Base-by-base conservation (phyloP, 2,329 filamentous ascomycete species). In the Dissoconium aciculare region DNA sequence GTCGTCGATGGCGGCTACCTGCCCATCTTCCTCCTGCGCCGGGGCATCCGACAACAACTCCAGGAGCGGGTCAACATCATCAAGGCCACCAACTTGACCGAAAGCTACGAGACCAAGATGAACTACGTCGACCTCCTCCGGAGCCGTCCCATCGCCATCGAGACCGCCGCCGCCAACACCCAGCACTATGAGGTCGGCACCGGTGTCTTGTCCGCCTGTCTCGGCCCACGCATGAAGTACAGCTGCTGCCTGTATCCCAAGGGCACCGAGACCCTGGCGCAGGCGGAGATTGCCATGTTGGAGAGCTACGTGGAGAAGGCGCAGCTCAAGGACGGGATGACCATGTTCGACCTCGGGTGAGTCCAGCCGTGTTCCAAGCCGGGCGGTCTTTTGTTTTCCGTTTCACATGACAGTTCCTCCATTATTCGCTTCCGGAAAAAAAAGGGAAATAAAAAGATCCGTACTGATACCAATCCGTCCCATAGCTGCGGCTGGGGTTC, bases 171-270 rank as follows among this genome's bases (percentile, higher is more conserved):
- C 2, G 74, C 76, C 13, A 79, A 80, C 49, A 58, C 67, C 44
- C 75, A 80, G 60, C 75, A 80, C 53, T 80, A 81, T 47, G 75
- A 80, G 54, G 74, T 80, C 24, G 72, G 71, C 23, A 77, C 74
- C 0, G 70, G 69, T 3, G 68, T 79, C 14, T 52, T 80, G 24
- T 54, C 57, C 15, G 67, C 64, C 15, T 72, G 66, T 50, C 56
- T 81, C 9, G 76, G 76, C 0, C 71, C 72, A 3, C 58, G 74
- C 32, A 79, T 80, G 73, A 80, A 80, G 62, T 81, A 79, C 51
- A 74, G 67, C n/a, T 65, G 60, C 40, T 76, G 70, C 49, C 56
- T 77, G 45, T 80, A 80, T 50, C 66, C 68, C 3, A 67, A 65
- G 37, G 72, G 71, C 11, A 56, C 58, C 36, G 69, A 74, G 56